Evolutionary conservation across 805 yeast species (phyloP).

Genomic region (Clavispora asparagi): DNA sequence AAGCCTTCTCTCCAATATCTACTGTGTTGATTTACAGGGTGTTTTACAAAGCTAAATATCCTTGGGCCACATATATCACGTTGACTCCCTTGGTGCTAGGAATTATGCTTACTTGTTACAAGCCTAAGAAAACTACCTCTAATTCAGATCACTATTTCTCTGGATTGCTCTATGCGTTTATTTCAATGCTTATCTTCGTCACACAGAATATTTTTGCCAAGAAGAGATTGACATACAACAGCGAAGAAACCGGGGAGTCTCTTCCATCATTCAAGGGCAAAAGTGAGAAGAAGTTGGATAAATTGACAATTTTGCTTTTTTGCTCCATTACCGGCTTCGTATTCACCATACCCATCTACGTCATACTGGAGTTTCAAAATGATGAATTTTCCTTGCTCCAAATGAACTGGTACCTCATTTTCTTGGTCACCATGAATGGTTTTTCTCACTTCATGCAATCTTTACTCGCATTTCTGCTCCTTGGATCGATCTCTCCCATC

Average conservation of each 20-base stretch:
- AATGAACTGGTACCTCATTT: slow-evolving; percentile 25
- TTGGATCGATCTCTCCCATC: slow-evolving; percentile 69
- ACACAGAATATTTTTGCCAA: slow-evolving; percentile 80
- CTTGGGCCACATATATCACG: slow-evolving; percentile 66
- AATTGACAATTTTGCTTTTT: slow-evolving; percentile 63
- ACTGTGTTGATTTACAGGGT: slow-evolving; percentile 77
- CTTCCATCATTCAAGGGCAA: slow-evolving; percentile 19
- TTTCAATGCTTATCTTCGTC: slow-evolving; percentile 65
- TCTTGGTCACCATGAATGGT: slow-evolving; percentile 56
- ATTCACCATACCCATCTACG: slow-evolving; percentile 63
- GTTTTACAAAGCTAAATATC: slow-evolving; percentile 54
- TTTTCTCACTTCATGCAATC: slow-evolving; percentile 67
- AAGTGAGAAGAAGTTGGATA: slow-evolving; percentile 48
- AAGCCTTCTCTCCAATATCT: slow-evolving; percentile 83
- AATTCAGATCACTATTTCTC: slow-evolving; percentile 14
- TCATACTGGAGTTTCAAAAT: slow-evolving; percentile 46
- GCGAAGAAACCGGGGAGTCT: slow-evolving; percentile 15
- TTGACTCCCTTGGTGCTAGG: slow-evolving; percentile 77
- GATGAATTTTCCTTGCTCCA: slow-evolving; percentile 24
- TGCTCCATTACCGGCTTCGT: slow-evolving; percentile 67
- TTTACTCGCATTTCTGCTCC: slow-evolving; percentile 67
- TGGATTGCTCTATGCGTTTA: slow-evolving; percentile 48
- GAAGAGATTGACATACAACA: slow-evolving; percentile 52
- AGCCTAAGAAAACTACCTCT: slow-evolving; percentile 30
- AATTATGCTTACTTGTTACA: slow-evolving; percentile 72